Conservation (phyloP, 2,329 filamentous ascomycete genomes). For the Alternaria arbusti region DNA sequence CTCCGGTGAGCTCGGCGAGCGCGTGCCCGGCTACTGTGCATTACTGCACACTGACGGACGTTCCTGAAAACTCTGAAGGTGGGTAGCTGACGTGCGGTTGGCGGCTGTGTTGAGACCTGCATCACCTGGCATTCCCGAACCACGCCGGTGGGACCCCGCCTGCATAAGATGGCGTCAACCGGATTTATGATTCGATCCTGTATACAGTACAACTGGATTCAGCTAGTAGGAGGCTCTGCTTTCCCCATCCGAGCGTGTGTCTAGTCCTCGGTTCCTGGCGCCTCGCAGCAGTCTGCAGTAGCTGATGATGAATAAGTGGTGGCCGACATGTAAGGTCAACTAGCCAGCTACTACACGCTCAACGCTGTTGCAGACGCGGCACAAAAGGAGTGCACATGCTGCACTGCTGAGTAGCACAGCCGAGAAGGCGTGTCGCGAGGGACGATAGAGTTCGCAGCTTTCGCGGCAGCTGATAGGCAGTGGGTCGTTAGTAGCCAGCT, state of each 20-base stretch:
- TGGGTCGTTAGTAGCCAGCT: constrained; percentile 22
- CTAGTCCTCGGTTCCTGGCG: constrained; percentile 31
- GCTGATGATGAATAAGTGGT: not conserved
- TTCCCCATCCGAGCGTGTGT: constrained; percentile 44
- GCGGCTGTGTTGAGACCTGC: constrained; percentile 30
- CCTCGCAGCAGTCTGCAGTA: constrained; percentile 19
- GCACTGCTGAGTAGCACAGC: constrained; percentile 12
- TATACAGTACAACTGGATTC: constrained; percentile 14
- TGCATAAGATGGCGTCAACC: constrained; percentile 31
- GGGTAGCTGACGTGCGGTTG: constrained; percentile 26
- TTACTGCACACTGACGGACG: not conserved
- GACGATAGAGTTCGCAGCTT: constrained; percentile 26
- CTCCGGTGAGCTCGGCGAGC: constrained; percentile 16
- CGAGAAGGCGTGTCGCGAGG: constrained; percentile 11
- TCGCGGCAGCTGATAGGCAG: constrained; percentile 23
- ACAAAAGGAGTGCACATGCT: not conserved
- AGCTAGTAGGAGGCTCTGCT: constrained; percentile 40
- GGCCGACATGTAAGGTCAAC: constrained; percentile 1
- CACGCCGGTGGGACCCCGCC: constrained; percentile 28
- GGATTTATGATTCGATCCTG: constrained; percentile 25
- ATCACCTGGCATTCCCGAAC: constrained; percentile 42
- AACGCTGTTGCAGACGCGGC: constrained; percentile 9
- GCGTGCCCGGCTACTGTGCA: constrained; percentile 4
- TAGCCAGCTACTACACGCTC: not conserved
- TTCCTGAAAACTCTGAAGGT: constrained; percentile 28